A percentile compares a stretch with the other conserved stretches of the same genome.
Conservation (phyloP, 2,329 filamentous ascomycete species). For the Fusarium circinatum region DNA sequence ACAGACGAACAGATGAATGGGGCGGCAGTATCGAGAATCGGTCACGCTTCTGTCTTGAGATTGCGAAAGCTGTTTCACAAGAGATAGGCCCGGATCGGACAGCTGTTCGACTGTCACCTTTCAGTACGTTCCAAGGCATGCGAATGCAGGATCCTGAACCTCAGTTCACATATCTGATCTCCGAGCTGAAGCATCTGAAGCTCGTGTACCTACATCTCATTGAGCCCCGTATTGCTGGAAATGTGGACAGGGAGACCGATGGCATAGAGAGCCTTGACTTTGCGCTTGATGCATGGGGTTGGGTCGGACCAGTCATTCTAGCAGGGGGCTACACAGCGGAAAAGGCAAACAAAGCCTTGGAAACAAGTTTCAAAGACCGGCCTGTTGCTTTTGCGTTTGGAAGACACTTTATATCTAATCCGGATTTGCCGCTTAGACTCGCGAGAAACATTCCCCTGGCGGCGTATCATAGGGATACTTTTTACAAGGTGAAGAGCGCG, state of each 20-base stretch:
- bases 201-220: constrained; percentile 71
- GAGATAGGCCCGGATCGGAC: constrained; percentile 61
- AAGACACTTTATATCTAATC: constrained; percentile 45
- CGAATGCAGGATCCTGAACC: constrained; percentile 66
- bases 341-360: constrained; percentile 43
- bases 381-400: constrained; percentile 48
- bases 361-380: constrained; percentile 38
- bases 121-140: constrained; percentile 70
- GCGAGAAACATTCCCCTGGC: constrained; percentile 32
- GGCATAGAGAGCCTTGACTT: constrained; percentile 46
- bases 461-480: constrained; percentile 42
- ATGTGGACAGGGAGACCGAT: constrained; percentile 51
- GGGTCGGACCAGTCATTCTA: constrained; percentile 44
- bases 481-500: constrained; percentile 39
- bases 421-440: constrained; percentile 34
- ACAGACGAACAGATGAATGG: constrained; percentile 63
- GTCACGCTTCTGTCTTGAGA: constrained; percentile 55
- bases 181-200: constrained; percentile 60
- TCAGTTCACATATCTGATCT: constrained; percentile 69
- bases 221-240: constrained; percentile 63
- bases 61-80: constrained; percentile 53
- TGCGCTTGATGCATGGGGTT: constrained; percentile 45
- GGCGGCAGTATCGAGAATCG: constrained; percentile 65
- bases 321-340: constrained; percentile 48
- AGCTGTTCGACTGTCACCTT: constrained; percentile 69